Evolutionary conservation across 2,329 filamentous ascomycete genomes (phyloP), one percentile per base, ranked within the genome.

Genomic region (Pseudocercospora musae): DNA sequence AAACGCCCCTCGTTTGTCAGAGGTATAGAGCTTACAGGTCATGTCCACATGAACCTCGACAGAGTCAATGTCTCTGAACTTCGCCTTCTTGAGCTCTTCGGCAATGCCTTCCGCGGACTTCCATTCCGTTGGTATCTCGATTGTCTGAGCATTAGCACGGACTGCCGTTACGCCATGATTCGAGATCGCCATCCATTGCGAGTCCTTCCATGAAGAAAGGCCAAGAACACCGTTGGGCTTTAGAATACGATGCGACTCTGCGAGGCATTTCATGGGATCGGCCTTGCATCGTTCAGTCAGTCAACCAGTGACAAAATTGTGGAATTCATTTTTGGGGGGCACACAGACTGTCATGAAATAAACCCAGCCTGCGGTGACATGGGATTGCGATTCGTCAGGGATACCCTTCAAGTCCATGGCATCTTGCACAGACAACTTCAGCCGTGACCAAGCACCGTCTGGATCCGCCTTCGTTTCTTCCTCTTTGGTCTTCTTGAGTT

Each of bases 301-400:
- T 15, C 37, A 11, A 40, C 66, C n/a, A n/a, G n/a, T n/a, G n/a
- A n/a, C n/a, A n/a, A n/a, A n/a, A n/a, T n/a, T n/a, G n/a, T n/a
- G n/a, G n/a, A n/a, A n/a, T n/a, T n/a, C n/a, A n/a, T n/a, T n/a
- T n/a, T n/a, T n/a, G n/a, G n/a, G n/a, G n/a, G n/a, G n/a, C n/a
- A n/a, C n/a, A n/a, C n/a, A 10, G 11, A 52, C 48, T 10, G 67
- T 70, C 67, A 74, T 69, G 66, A 74, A 75, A 56, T 71, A 75
- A 1, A 75, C 71, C 63, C 65, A 66, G n/a, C 72, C 71, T 13
- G 73, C 73, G 2, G 70, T 66, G 15, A 74, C 67, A 57, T 75
- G 73, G 37, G 69, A 71, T 42, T 66, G 54, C 10, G 66, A 70
- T 1, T 37, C 66, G 33, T 69, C 66, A 0, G 50, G 9, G 2